Base-by-base conservation (phyloP, 1,284 basidiomycete species). In the Marasmius fiardii region DNA sequence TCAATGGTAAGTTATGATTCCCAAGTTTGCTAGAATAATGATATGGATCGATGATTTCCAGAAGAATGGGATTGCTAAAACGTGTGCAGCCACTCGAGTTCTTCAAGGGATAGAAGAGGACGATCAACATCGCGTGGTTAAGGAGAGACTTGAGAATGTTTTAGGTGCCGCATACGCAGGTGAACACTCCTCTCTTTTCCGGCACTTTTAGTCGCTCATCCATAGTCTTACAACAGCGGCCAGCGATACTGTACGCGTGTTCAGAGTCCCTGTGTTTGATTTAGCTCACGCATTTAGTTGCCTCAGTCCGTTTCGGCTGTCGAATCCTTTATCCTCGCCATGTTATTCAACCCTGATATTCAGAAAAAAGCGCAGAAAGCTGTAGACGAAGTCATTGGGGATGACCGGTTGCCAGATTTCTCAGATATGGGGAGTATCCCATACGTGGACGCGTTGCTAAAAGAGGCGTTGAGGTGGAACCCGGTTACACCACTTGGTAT, bases 401-500 rank as follows among this genome's bases (percentile, higher is more conserved):
- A 54, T 0, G 58, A 65, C 20, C 60, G 69, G 37, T 61, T 76
- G 5, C 76, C 76, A 0, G 65, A 61, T 4, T 73, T 74, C 37
- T 60, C 58, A 6, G 68, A 72, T 49, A 61, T 63, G 18, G n/a
- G 55, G 1, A 61, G 59, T 4, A 57, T 73, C 24, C 71, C 71
- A 1, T 74, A 71, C 54, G 56, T 71, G 16, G 63, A 68, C 6
- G 71, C 71, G 7, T 58, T 74, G 12, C 45, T 71, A 26, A 64
- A 61, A 18, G 72, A 74, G 59, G 61, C 67, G 11, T 56, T 72
- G 28, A 59, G 71, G 16, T 72, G 70, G 70, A 59, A 64, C 28
- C 68, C 69, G 12, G 66, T 67, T 3, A 62, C 65, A 1, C 70
- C 71, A n/a, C 60, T 71, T 28, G 67, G 68, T 68, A 52, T 52